These are phyloP conservation scores for Pseudoturritis turrita DNA, from an alignment of 345 rosid species.

Conservation along the genomic window DNA sequence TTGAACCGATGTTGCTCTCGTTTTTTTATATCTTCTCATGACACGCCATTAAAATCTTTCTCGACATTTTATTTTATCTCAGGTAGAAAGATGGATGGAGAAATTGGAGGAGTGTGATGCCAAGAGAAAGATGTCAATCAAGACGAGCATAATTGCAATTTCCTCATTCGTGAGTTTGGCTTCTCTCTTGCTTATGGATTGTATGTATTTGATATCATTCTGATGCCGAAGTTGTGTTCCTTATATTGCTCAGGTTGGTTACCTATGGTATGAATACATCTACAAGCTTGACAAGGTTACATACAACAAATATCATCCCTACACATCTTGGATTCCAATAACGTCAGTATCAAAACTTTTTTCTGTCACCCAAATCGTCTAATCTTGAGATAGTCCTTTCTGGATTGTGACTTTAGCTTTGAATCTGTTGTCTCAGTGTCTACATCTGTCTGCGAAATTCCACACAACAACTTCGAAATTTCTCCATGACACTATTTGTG, in stretches of 20 bases:
- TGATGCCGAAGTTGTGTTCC: not conserved
- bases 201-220: not conserved
- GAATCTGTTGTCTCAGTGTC: conserved; percentile 47
- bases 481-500: conserved; percentile 80
- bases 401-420: conserved; percentile 4
- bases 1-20: not conserved
- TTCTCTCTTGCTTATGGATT: not conserved
- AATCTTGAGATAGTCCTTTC: not conserved
- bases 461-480: conserved; percentile 73
- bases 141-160: conserved; percentile 51
- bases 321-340: conserved; percentile 99
- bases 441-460: conserved; percentile 88
- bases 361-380: not conserved
- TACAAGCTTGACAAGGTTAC: conserved; percentile 93
- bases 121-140: conserved; percentile 64
- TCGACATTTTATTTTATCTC: conserved; percentile 23
- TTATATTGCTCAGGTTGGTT: conserved; percentile 62
- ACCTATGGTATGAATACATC: conserved; percentile 82
- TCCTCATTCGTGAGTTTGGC: conserved; percentile 57
- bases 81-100: conserved; percentile 99
- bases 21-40: conserved; percentile 4
- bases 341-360: conserved; percentile 51
- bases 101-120: conserved; percentile 90
- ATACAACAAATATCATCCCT: conserved; percentile 93
- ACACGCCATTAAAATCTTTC: conserved; percentile 4